Conservation (phyloP, 805 yeast species). For the Zygotorulaspora sp. region DNA sequence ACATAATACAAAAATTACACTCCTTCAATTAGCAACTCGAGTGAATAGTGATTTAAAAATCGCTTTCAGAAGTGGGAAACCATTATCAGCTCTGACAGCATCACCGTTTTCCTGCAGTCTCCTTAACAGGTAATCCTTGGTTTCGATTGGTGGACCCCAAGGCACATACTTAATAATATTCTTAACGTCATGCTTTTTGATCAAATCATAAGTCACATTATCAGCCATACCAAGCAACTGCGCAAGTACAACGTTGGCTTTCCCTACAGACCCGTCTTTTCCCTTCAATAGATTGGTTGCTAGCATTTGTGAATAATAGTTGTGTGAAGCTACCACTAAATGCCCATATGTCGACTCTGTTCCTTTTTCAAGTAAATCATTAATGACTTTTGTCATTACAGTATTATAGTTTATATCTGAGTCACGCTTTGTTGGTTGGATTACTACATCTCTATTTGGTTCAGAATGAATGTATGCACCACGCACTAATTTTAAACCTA, state of each 20-base stretch:
- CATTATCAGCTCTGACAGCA: slow-evolving; percentile 80
- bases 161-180: slow-evolving; percentile 92
- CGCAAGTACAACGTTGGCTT: slow-evolving; percentile 72
- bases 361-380: slow-evolving; percentile 46
- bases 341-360: slow-evolving; percentile 58
- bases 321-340: slow-evolving; percentile 88
- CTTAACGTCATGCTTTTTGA: slow-evolving; percentile 55
- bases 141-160: slow-evolving; percentile 95
- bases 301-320: slow-evolving; percentile 66
- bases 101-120: slow-evolving; percentile 95
- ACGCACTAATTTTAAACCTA: slow-evolving; percentile 86
- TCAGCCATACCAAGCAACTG: slow-evolving; percentile 97
- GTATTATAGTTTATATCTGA: slow-evolving; percentile 76
- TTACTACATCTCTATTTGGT: slow-evolving; percentile 58
- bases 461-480: slow-evolving; percentile 96
- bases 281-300: slow-evolving; percentile 55
- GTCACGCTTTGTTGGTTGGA: slow-evolving; percentile 68
- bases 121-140: slow-evolving; percentile 82
- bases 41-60: slow-evolving; percentile 38
- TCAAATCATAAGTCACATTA: slow-evolving; percentile 71
- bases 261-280: slow-evolving; percentile 48
- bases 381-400: slow-evolving; percentile 60
- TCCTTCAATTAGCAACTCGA: slow-evolving; percentile 1
- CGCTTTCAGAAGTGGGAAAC: slow-evolving; percentile 65
- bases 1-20: too few relatives aligned